Evolutionary conservation across 116 monocot genomes (phyloP).

Genomic region (Posidonia oceanica): DNA sequence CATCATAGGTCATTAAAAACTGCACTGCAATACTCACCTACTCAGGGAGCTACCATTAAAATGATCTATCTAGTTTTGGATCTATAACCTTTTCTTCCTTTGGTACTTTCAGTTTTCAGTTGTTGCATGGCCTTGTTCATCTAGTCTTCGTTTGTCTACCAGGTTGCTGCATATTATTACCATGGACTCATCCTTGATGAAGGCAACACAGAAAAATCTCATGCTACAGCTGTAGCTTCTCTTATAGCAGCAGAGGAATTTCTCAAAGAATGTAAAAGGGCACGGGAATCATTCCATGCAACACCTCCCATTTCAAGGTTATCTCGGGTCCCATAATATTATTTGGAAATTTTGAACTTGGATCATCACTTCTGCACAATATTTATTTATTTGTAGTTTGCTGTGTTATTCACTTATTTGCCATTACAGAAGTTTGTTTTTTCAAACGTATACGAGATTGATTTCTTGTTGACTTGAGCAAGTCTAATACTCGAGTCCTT

Average conservation of each 20-base stretch:
- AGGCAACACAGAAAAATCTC: constrained; percentile 79
- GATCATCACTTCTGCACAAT: no score
- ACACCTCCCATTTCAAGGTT: constrained; percentile 71
- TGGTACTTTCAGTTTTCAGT: background rate
- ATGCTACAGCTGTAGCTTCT: constrained; percentile 52
- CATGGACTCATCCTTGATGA: constrained; percentile 91
- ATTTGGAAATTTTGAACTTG: background rate
- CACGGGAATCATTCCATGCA: constrained; percentile 53
- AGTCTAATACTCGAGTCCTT: no score
- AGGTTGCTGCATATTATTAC: constrained; percentile 98
- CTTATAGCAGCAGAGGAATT: constrained; percentile 73
- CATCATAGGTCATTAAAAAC: no score
- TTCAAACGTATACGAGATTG: no score
- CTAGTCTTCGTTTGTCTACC: background rate
- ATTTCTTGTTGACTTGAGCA: no score
- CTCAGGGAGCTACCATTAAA: no score
- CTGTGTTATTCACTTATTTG: no score
- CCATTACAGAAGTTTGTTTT: no score
- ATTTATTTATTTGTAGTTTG: no score
- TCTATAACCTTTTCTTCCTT: background rate
- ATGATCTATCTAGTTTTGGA: background rate
- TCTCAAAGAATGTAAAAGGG: constrained; percentile 81
- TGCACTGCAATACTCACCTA: no score
- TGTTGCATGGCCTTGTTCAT: background rate
- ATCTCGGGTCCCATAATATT: background rate